Evolutionary conservation across 257 asterid genomes (phyloP).

Genomic region (Gentiana dahurica): DNA sequence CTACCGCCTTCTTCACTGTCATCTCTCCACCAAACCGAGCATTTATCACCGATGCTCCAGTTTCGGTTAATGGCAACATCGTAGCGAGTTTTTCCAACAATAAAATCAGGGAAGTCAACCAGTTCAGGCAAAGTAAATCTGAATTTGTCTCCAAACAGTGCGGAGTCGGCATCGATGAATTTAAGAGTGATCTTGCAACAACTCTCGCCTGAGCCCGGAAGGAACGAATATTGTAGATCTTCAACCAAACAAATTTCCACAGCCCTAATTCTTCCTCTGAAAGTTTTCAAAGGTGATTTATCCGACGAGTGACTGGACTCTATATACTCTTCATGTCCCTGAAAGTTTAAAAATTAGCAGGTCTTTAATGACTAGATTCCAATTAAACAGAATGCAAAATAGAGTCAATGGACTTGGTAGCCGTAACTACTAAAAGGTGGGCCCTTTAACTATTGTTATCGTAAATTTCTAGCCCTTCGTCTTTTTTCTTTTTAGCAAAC

Average conservation of each 20-base stretch:
- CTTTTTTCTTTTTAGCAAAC: no score
- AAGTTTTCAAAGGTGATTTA: constrained; percentile 42
- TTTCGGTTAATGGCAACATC: constrained; percentile 55
- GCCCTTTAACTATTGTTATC: no score
- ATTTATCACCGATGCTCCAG: constrained; percentile 56
- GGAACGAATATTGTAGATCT: constrained; percentile 48
- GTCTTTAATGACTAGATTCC: background rate
- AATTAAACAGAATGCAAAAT: background rate
- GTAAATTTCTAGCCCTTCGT: no score
- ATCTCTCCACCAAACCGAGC: constrained; percentile 89
- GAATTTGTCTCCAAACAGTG: constrained; percentile 38
- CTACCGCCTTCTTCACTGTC: constrained; percentile 51
- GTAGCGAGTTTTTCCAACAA: constrained; percentile 63
- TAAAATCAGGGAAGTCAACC: constrained; percentile 66
- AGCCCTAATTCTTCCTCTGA: constrained; percentile 39
- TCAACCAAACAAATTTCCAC: constrained; percentile 70
- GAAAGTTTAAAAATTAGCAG: constrained; percentile 12
- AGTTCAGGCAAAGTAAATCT: constrained; percentile 59
- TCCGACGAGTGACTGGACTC: constrained; percentile 17
- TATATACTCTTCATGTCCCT: constrained; percentile 79
- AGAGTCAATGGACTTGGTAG: background rate
- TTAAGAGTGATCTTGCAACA: constrained; percentile 61
- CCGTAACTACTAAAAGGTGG: background rate
- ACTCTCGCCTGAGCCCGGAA: constrained; percentile 88
- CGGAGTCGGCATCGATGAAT: constrained; percentile 42